phyloP scores from a whole-genome alignment of 768 basidiomycete species.

The Amanita polypyramis region DNA sequence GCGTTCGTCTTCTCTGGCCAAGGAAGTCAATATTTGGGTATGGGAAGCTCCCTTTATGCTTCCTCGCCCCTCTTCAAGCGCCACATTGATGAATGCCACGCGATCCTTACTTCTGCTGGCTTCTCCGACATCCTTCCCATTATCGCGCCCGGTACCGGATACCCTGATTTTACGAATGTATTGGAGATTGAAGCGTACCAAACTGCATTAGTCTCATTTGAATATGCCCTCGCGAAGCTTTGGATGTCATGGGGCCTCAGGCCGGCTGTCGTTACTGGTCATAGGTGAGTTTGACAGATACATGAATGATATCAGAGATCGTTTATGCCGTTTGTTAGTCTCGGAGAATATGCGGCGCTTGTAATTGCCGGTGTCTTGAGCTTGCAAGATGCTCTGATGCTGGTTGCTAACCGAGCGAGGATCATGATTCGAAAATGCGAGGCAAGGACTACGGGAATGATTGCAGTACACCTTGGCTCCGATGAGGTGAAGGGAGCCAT shows the following conservation, averaged over 20 bases:
- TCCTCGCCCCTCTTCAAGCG: constrained; percentile 35
- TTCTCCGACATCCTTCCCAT: constrained; percentile 40
- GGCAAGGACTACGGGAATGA: constrained; percentile 43
- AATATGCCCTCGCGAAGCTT: constrained; percentile 50
- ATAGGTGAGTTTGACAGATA: constrained; percentile 40
- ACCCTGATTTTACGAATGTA: constrained; percentile 13
- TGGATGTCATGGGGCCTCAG: constrained; percentile 64
- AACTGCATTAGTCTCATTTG: constrained; percentile 45
- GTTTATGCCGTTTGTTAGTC: constrained; percentile 25
- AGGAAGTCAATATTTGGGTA: constrained; percentile 55
- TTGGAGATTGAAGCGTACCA: constrained; percentile 40
- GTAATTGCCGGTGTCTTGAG: constrained; percentile 50
- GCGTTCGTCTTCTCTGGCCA: constrained; percentile 71
- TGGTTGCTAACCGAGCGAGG: constrained; percentile 50
- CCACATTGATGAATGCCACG: constrained; percentile 50
- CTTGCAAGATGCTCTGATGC: constrained; percentile 42
- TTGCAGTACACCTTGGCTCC: constrained; percentile 36
- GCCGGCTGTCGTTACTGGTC: constrained; percentile 56
- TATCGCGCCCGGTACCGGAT: constrained; percentile 20
- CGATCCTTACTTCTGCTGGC: constrained; percentile 34
- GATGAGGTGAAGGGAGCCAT: constrained; percentile 25
- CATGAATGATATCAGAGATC: neutral
- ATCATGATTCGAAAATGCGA: constrained; percentile 42
- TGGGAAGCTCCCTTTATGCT: constrained; percentile 49
- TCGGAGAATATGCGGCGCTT: constrained; percentile 70